A percentile compares a stretch with the other conserved stretches of the same genome.
These are phyloP conservation scores for Backusella circina DNA, from an alignment of 192 early-diverging fungal species.

Conservation along the genomic window DNA sequence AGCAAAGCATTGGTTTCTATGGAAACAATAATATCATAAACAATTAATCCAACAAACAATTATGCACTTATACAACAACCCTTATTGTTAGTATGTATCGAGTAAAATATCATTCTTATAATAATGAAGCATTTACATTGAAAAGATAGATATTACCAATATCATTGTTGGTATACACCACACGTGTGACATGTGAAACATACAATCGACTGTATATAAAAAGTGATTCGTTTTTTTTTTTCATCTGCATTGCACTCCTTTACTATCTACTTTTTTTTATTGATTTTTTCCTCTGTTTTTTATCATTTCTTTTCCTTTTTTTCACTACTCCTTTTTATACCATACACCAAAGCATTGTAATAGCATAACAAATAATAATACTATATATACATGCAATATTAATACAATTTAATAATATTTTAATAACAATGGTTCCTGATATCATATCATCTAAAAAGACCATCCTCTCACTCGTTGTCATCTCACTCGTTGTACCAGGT, in stretches of 20 bases:
- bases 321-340: background rate
- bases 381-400: background rate
- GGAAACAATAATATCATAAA: background rate
- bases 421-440: background rate
- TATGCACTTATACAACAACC: too few relatives aligned
- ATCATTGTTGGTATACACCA: background rate
- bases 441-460: background rate
- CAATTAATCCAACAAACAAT: background rate
- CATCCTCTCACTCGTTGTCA: background rate
- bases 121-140: background rate
- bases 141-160: background rate
- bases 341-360: background rate
- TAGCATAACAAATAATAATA: background rate
- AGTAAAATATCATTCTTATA: background rate
- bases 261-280: background rate
- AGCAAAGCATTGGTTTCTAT: background rate
- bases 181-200: background rate
- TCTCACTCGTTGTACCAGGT: background rate
- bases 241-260: background rate
- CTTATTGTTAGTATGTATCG: too few relatives aligned
- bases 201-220: background rate
- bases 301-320: background rate
- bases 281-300: background rate
- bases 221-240: constrained; percentile 1
- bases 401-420: background rate